phyloP scores from a whole-genome alignment of 352 stramenopile species.

The Phytophthora syringae region DNA sequence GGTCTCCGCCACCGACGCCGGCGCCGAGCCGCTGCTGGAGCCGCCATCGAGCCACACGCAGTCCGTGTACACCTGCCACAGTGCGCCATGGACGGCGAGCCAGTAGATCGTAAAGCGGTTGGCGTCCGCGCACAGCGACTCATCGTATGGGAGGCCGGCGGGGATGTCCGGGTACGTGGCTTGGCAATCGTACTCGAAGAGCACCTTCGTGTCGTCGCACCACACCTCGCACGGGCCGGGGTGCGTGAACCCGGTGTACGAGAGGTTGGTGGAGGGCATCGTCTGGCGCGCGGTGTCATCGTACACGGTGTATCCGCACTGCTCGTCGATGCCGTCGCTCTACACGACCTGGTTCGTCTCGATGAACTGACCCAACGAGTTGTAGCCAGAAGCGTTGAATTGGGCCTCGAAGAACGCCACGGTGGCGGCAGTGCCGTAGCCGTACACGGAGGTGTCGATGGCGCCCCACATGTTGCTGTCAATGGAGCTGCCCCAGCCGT shows the following conservation, averaged over 20 bases:
- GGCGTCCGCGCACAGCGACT: constrained; percentile 41
- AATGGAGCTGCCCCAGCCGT: constrained; percentile 52
- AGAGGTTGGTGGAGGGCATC: constrained; percentile 43
- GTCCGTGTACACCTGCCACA: constrained; percentile 66
- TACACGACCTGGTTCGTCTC: constrained; percentile 50
- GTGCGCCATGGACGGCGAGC: constrained; percentile 50
- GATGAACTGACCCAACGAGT: constrained; percentile 53
- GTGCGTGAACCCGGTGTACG: constrained; percentile 59
- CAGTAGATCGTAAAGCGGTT: constrained; percentile 58
- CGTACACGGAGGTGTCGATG: constrained; percentile 48
- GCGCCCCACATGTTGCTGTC: constrained; percentile 46
- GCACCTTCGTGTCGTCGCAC: constrained; percentile 57
- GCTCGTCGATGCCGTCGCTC: constrained; percentile 40
- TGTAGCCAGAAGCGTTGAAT: constrained; percentile 49
- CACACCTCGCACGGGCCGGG: constrained; percentile 61
- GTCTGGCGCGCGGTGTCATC: constrained; percentile 31
- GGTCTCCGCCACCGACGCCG: constrained; percentile 21
- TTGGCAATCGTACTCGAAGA: constrained; percentile 55
- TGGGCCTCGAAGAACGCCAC: constrained; percentile 47
- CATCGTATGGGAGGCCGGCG: constrained; percentile 47
- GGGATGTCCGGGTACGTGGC: constrained; percentile 43
- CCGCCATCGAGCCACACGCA: constrained; percentile 53
- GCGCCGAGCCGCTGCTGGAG: constrained; percentile 19
- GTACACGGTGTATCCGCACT: constrained; percentile 52
- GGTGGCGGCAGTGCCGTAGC: constrained; percentile 42